Evolutionary conservation across 305 asterid species (phyloP), one percentile per base, ranked within the genome.

Genomic region (Euphrasia arctica): DNA sequence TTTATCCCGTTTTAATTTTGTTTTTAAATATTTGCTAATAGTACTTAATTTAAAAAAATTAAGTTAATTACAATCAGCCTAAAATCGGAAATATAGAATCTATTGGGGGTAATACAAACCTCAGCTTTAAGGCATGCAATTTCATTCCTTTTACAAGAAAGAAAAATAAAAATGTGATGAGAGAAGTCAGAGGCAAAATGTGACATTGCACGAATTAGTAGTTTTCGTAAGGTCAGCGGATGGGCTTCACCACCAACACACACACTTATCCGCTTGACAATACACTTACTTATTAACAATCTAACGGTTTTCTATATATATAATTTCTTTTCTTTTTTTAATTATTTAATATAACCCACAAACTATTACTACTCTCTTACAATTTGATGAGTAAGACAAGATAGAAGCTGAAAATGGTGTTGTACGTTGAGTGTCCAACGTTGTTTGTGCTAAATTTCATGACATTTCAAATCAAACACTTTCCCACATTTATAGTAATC

Each of bases 201-300:
- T 50, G 85, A 80, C 73, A 63, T 81, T 82, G 80, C 87, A 82
- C 54, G 72, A 72, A 72, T 72, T 71, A 68, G 86, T 76, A 73
- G 75, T 8, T 81, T 81, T 78, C 80, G 84, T 82, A 76, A 51
- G 73, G 66, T 64, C 61, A 55, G 62, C 69, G 1, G 65, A 49
- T 63, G 77, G 64, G 75, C 51, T 0, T 34, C 66, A 8, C 62
- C 51, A 45, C 77, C 56, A 52, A 25, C 59, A 14, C 83, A 73
- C 72, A 55, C 77, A 67, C 65, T 59, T 78, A 76, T 64, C 87
- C 76, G 62, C 72, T 72, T 70, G 75, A 70, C 83, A 81, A 73
- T 81, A 72, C 68, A 65, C 76, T 36, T 50, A 28, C 65, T 56
- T 61, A 13, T 63, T 54, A 68, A 66, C 74, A 51, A 60, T 43